Base-by-base conservation (phyloP, 768 basidiomycete species). In the Termitomyces heimii region DNA sequence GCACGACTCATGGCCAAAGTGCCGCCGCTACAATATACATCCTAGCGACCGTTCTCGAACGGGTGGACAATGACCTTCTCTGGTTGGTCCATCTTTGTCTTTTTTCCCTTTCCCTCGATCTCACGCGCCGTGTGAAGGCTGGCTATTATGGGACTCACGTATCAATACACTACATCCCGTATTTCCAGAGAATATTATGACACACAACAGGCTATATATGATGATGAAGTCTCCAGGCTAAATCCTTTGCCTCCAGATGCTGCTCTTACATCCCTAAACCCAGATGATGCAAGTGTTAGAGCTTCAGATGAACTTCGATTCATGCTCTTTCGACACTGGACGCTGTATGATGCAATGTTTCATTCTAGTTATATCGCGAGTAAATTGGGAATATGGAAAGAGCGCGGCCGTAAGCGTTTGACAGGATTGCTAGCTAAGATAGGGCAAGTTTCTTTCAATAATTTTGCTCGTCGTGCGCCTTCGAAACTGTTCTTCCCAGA, bases 281-380 rank as follows among this genome's bases (percentile, higher is more conserved):
- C 96, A 2, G 94, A 98, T 63, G 95, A 98, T 67, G 75, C 79
- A 57, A 84, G 86, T 31, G 84, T 99, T 61, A 83, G 92, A 39
- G 77, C 87, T 40, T 86, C 84, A 32, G 93, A 95, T 52, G 97
- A 99, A 70, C 76, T 98, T 54, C 82, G 97, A 26, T 98, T 99
- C 70, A 94, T 88, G 73, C 80, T 98, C 54, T 94, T 95, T 68
- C 82, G 96, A 56, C 97, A 98, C 73, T 99, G 97, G 97, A 98
- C 89, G 31, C 73, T 99, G 46, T 98, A 98, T 67, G 97, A 99
- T 66, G 86, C 95, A 12, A 98, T 99, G 97, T 87, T 88, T 65
- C 96, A 99, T 70, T 97, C 94, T 3, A 91, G 90, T 56, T 99
- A 98, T 65, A 88, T 99, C 18, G 95, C 94, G 7, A 88, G 91